Percentiles rank a stretch among this genome's conserved stretches.
These are phyloP conservation scores for Pseudozyma pruni DNA, from an alignment of 1,284 basidiomycete species.

Conservation along the genomic window DNA sequence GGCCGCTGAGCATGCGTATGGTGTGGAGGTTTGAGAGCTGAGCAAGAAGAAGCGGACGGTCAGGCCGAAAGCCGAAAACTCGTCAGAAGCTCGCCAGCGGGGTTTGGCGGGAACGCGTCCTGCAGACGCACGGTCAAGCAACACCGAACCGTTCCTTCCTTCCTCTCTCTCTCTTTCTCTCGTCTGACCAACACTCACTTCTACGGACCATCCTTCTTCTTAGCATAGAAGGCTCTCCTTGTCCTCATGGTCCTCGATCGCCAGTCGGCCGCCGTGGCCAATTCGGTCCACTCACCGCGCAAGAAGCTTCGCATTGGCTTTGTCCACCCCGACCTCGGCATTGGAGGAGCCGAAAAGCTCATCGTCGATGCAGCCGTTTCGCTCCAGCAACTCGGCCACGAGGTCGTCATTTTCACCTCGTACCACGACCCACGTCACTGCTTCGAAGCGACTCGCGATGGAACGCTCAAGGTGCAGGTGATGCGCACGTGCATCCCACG, in stretches of 20 bases:
- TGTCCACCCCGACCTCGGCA: slow-evolving; percentile 93
- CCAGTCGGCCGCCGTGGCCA: slow-evolving; percentile 45
- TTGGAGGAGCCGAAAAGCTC: slow-evolving; percentile 95
- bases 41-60: slow-evolving; percentile 1
- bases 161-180: background rate
- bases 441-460: slow-evolving; percentile 64
- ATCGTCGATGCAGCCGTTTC: slow-evolving; percentile 95
- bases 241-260: slow-evolving; percentile 27
- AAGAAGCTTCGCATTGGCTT: slow-evolving; percentile 76
- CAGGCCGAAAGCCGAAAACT: slow-evolving; percentile 16
- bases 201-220: background rate
- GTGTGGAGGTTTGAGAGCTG: slow-evolving; percentile 25
- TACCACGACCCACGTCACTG: slow-evolving; percentile 79
- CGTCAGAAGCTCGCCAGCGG: slow-evolving; percentile 1
- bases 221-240: background rate
- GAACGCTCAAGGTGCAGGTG: slow-evolving; percentile 83
- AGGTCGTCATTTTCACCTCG: slow-evolving; percentile 92
- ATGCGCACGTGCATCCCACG: slow-evolving; percentile 82
- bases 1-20: background rate
- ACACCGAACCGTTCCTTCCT: background rate
- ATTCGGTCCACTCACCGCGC: slow-evolving; percentile 41
- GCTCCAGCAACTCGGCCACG: slow-evolving; percentile 83
- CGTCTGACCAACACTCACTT: too few species aligned
- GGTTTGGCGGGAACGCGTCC: slow-evolving; percentile 20
- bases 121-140: slow-evolving; percentile 12